These are phyloP conservation scores for Polyplosphaeria fusca DNA, from an alignment of 495 filamentous ascomycete species.

Conservation along the genomic window DNA sequence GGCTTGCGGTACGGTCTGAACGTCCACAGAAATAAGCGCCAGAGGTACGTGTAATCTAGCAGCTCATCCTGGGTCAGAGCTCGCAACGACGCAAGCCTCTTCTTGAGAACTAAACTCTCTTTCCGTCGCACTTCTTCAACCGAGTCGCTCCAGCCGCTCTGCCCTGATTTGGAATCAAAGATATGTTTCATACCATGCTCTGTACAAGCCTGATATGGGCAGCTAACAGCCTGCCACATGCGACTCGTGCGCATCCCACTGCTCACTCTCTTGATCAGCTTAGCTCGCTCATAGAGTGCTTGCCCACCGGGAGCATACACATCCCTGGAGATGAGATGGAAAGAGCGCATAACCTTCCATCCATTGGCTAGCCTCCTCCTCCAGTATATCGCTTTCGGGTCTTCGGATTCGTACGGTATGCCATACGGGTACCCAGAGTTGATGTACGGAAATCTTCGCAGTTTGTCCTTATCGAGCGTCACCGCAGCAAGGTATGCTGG, in stretches of 20 bases:
- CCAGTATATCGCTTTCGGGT: neutral
- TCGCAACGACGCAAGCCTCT: neutral
- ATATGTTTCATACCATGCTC: conserved; percentile 2
- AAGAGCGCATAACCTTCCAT: conserved; percentile 1
- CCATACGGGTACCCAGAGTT: conserved; percentile 9
- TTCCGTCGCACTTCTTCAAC: neutral
- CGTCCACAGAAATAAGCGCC: conserved; percentile 4
- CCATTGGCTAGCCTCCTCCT: conserved; percentile 2
- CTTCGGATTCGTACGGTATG: neutral
- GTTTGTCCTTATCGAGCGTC: conserved; percentile 9
- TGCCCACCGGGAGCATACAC: neutral
- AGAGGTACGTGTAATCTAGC: conserved; percentile 9
- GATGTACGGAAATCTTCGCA: conserved; percentile 1
- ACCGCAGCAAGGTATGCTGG: conserved; percentile 1
- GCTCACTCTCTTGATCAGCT: neutral
- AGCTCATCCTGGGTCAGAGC: neutral
- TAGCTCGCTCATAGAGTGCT: neutral
- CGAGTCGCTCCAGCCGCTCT: neutral
- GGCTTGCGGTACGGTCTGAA: conserved; percentile 11
- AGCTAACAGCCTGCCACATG: neutral
- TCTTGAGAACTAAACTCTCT: conserved; percentile 3
- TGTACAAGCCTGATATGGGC: conserved; percentile 1
- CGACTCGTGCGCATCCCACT: neutral
- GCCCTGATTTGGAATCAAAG: neutral
- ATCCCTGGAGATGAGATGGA: conserved; percentile 6